Evolutionary conservation across 129 eudicot species (phyloP).

Genomic region (Helichrysum umbraculigerum): DNA sequence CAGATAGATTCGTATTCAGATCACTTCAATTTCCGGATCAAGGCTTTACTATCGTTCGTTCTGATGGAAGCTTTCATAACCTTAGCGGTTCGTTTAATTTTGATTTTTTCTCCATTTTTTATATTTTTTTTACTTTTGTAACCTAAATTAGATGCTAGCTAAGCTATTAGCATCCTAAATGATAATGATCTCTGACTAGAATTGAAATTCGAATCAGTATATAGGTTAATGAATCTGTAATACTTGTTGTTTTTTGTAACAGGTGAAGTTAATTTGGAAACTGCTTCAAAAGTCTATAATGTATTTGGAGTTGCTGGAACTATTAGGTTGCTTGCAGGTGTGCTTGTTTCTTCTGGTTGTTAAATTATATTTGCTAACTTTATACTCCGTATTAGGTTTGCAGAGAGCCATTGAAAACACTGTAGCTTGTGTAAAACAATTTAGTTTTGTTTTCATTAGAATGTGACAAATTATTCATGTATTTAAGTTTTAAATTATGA

Average conservation of each 20-base stretch:
- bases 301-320: constrained; percentile 92
- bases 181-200: not conserved
- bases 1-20: constrained; percentile 55
- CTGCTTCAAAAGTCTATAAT: constrained; percentile 58
- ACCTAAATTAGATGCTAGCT: not conserved
- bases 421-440: constrained; percentile 3
- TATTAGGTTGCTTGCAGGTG: constrained; percentile 89
- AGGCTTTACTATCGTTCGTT: constrained; percentile 61
- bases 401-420: not conserved
- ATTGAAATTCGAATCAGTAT: not conserved
- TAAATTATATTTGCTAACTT: not conserved
- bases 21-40: constrained; percentile 59
- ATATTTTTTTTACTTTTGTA: not conserved
- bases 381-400: not conserved
- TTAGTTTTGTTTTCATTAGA: not conserved
- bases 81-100: constrained; percentile 46
- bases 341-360: constrained; percentile 5
- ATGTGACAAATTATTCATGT: not conserved
- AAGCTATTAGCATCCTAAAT: not conserved
- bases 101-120: not conserved
- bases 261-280: constrained; percentile 61
- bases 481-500: not conserved
- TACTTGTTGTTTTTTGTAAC: constrained; percentile 14
- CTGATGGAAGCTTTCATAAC: constrained; percentile 62
- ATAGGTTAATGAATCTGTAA: not conserved